These are phyloP conservation scores for Cladophialophora immunda DNA, from an alignment of 2,329 filamentous ascomycete genomes.

Conservation along the genomic window DNA sequence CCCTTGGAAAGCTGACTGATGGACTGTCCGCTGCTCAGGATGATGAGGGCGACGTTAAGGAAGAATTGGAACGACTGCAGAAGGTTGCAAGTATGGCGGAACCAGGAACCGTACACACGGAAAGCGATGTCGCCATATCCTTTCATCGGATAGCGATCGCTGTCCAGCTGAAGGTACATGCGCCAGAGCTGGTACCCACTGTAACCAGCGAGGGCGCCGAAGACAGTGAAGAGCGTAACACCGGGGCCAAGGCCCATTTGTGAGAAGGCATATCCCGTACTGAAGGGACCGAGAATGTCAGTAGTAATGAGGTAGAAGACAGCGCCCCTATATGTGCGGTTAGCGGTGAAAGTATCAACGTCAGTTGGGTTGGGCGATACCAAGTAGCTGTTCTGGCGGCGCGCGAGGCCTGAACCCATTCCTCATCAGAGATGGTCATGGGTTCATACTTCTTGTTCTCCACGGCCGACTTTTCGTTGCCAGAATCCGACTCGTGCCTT, in stretches of 20 bases:
- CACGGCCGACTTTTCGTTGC: conserved; percentile 24
- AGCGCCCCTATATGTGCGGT: conserved; percentile 30
- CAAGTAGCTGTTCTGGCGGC: conserved; percentile 55
- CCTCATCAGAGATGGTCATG: conserved; percentile 49
- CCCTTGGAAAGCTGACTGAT: conserved; percentile 63
- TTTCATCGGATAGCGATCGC: conserved; percentile 50
- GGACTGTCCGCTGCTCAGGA: conserved; percentile 63
- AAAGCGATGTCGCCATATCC: conserved; percentile 54
- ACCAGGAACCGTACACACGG: conserved; percentile 49
- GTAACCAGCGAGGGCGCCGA: conserved; percentile 43
- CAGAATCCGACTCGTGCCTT: conserved; percentile 29
- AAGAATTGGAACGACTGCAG: conserved; percentile 55
- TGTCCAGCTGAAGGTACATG: conserved; percentile 53
- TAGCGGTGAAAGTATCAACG: background rate
- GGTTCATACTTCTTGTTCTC: conserved; percentile 39
- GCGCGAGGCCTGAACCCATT: conserved; percentile 59
- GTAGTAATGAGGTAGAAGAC: conserved; percentile 53
- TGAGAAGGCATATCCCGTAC: conserved; percentile 39
- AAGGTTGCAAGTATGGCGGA: conserved; percentile 50
- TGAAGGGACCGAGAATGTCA: conserved; percentile 46
- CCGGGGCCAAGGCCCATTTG: conserved; percentile 37
- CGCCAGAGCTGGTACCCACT: conserved; percentile 52
- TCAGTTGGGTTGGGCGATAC: conserved; percentile 40
- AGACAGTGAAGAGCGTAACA: conserved; percentile 43
- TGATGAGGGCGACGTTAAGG: conserved; percentile 62